Evolutionary conservation across 495 filamentous ascomycete species (phyloP).

Genomic region (Astrothelium subdiscretum): DNA sequence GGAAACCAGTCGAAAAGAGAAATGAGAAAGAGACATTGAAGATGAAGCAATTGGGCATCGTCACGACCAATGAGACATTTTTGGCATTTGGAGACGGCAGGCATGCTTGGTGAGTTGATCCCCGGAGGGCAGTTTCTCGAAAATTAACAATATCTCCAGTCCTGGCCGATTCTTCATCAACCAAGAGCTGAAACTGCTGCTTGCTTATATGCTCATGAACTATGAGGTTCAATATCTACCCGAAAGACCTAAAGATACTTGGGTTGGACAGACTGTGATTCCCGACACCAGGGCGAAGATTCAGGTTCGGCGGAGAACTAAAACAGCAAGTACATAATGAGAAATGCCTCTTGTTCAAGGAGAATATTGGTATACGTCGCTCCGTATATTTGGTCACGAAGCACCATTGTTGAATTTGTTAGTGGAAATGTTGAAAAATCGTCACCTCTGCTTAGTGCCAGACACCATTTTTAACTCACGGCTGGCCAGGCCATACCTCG

Average conservation of each 20-base stretch:
- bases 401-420: not conserved
- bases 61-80: conserved; percentile 1
- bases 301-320: not conserved
- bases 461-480: conserved; percentile 9
- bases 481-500: conserved; percentile 36
- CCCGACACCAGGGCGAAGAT: not conserved
- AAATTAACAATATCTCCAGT: conserved; percentile 10
- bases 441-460: not conserved
- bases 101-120: conserved; percentile 28
- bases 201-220: conserved; percentile 30
- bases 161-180: conserved; percentile 34
- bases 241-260: conserved; percentile 11
- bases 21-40: not conserved
- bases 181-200: conserved; percentile 32
- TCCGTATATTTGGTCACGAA: not conserved
- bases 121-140: too few relatives aligned
- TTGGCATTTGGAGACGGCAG: conserved; percentile 25
- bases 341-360: not conserved
- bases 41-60: conserved; percentile 2
- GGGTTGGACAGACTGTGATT: not conserved
- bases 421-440: not conserved
- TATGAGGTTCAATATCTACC: conserved; percentile 31
- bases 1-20: not conserved
- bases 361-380: not conserved
- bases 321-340: not conserved